Evolutionary conservation across 192 early-diverging fungal genomes (phyloP).

Genomic region (Coemansia sp.): DNA sequence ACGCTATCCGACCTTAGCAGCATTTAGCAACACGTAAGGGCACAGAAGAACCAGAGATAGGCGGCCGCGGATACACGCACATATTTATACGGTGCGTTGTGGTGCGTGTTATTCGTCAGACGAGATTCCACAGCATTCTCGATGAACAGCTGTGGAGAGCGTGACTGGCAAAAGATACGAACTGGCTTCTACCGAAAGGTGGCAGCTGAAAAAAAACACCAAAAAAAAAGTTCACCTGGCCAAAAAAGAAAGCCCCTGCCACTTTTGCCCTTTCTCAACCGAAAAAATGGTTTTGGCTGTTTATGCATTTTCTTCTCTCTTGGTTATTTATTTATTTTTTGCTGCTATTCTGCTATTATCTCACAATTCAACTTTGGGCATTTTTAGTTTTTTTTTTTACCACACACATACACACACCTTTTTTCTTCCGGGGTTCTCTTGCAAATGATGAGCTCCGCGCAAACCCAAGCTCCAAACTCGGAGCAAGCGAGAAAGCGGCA

Average conservation of each 20-base stretch:
- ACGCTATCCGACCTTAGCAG: not conserved
- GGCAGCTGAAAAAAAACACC: no score
- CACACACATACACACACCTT: not conserved
- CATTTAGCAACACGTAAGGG: not conserved
- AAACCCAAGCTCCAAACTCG: slow-evolving; percentile 27
- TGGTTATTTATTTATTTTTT: slow-evolving; percentile 8
- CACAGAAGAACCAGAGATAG: not conserved
- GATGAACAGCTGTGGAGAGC: not conserved
- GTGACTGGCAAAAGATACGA: not conserved
- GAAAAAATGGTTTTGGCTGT: no score
- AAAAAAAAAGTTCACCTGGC: no score
- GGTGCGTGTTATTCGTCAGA: no score
- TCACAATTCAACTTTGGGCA: not conserved
- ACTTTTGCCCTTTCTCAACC: not conserved
- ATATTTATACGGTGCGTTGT: no score
- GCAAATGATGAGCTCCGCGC: slow-evolving; percentile 49
- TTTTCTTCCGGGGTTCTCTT: not conserved
- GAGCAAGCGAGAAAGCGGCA: slow-evolving; percentile 55
- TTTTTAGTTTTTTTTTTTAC: not conserved
- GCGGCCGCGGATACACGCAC: no score
- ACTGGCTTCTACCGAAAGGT: no score
- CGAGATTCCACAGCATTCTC: no score
- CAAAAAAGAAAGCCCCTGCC: not conserved
- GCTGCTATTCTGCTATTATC: not conserved
- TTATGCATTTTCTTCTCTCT: not conserved